Conservation (phyloP, 164 flowering plant genomes). For the Stephania cephalantha region DNA sequence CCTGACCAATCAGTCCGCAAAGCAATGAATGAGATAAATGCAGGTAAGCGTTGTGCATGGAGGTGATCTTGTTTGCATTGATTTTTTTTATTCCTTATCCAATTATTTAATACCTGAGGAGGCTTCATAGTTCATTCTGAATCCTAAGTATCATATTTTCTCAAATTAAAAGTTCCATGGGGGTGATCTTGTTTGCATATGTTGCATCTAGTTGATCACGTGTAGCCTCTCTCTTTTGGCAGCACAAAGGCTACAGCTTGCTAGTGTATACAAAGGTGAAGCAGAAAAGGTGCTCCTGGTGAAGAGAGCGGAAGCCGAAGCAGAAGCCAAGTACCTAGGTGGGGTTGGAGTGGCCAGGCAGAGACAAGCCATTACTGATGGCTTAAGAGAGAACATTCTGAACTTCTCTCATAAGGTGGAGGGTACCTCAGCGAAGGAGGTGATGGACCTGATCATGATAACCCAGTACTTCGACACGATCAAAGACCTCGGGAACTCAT, state of each 20-base stretch:
- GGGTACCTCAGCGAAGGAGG: constrained; percentile 92
- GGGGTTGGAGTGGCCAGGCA: constrained; percentile 98
- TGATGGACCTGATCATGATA: constrained; percentile 97
- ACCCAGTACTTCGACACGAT: constrained; percentile 98
- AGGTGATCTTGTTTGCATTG: no score
- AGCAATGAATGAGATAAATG: constrained; percentile 99
- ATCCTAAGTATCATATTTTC: neutral
- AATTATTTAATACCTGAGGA: neutral
- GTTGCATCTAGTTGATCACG: neutral
- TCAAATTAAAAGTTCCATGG: neutral
- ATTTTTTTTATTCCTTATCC: neutral
- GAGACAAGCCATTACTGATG: constrained; percentile 97
- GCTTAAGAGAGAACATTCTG: constrained; percentile 88
- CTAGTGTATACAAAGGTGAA: constrained; percentile 94
- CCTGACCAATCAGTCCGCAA: constrained; percentile 88
- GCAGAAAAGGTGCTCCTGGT: constrained; percentile 89
- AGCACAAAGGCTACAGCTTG: constrained; percentile 98
- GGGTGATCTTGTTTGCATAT: neutral
- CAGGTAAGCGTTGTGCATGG: constrained; percentile 42
- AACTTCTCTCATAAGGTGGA: constrained; percentile 85
- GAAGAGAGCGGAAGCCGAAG: constrained; percentile 94
- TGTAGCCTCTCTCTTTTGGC: constrained; percentile 13
- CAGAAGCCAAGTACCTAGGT: constrained; percentile 92
- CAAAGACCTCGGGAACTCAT: constrained; percentile 89
- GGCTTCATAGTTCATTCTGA: neutral